A percentile compares a stretch with the other conserved stretches of the same genome.
Conservation (phyloP, 2,329 filamentous ascomycete species). For the Fonsecaea monophora region DNA sequence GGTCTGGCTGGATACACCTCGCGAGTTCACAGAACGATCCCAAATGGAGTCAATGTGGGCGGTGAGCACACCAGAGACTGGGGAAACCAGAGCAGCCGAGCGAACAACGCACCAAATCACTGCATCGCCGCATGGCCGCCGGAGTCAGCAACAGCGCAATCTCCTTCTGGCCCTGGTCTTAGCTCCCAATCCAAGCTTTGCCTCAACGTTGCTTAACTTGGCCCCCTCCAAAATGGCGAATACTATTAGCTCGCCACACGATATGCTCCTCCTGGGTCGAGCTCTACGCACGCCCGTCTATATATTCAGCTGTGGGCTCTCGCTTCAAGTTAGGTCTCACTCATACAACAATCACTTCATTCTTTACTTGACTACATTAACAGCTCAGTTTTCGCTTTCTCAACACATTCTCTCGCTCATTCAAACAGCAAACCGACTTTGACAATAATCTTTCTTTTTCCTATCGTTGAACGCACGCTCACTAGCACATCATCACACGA, state of each 20-base stretch:
- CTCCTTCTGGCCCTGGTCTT: constrained; percentile 6
- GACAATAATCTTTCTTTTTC: constrained; percentile 11
- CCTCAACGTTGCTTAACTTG: constrained; percentile 13
- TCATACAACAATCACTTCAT: constrained; percentile 18
- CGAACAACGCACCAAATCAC: constrained; percentile 11
- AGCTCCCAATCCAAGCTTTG: constrained; percentile 15
- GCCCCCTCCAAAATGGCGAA: constrained; percentile 11
- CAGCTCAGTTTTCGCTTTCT: constrained; percentile 10
- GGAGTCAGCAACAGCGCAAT: constrained; percentile 11
- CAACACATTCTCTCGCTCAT: constrained; percentile 16
- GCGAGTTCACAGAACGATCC: neutral
- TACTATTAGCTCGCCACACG: constrained; percentile 6
- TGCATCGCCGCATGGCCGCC: constrained; percentile 3
- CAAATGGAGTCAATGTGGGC: constrained; percentile 3
- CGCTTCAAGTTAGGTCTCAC: constrained; percentile 26
- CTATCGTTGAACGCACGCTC: constrained; percentile 29
- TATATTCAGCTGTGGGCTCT: constrained; percentile 22
- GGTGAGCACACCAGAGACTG: neutral
- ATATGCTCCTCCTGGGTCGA: neutral
- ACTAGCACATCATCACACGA: constrained; percentile 19
- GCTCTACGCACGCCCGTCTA: constrained; percentile 10
- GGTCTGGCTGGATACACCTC: neutral
- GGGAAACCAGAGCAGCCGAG: neutral
- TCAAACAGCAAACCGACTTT: neutral
- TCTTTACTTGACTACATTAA: constrained; percentile 20